Base-by-base conservation (phyloP, 129 eudicot species). In the Arctium minus region DNA sequence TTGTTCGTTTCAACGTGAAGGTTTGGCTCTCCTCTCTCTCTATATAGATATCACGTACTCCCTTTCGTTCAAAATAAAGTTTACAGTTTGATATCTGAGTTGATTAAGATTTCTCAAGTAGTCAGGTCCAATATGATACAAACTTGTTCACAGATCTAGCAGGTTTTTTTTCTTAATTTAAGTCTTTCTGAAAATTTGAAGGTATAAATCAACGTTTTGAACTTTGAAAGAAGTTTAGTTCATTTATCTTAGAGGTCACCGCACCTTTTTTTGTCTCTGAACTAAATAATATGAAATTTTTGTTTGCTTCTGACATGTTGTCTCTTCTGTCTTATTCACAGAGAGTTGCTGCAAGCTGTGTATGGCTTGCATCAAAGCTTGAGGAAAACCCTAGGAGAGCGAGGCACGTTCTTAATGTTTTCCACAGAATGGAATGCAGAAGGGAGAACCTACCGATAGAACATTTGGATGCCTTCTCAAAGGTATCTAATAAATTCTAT, bases 321-420 rank as follows among this genome's bases (percentile, higher is more conserved):
- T 60, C 44, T 77, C 22, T 50, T 81, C 6, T 70, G 50, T 5
- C 77, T 70, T 65, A 9, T 72, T 82, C 11, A 10, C 86, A 94
- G 97, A 88, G 99, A 71, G 90, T 95, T 74, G 97, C 99, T 67
- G 99, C 99, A 0, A 92, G 99, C 75, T 95, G 99, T 87, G 94
- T 95, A 37, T 95, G 96, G 97, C 94, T 95, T 85, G 99, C 98
- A 29, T 91, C 98, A 27, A 94, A 94, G 73, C 94, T 94, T 1
- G 97, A 92, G 82, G 97, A 92, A 84, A 85, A 89, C 87, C 97
- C 97, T 31, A 88, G 97, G 79, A 89, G 90, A 85, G 97, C 97
- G 32, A 89, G 96, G 76, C 97, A 92, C 48, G 89, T 94, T 33
- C 88, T 94, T 15, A 79, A 89, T 79, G 98, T 94, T 84, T 92